Base-by-base conservation (phyloP, 78 protist species). In the Dictyostelium intermedium region DNA sequence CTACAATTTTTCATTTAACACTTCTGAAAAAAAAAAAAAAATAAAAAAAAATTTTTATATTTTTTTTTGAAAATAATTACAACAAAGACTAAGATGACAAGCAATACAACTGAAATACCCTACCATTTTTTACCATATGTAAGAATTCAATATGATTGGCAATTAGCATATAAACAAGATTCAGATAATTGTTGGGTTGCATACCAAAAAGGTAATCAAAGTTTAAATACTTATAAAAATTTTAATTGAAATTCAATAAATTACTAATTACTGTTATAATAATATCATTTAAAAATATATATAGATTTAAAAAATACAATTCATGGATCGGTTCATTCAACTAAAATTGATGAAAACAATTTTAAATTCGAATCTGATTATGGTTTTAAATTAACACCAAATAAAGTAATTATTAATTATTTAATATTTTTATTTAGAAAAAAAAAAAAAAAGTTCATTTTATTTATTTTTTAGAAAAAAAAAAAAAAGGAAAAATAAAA, bases 101-200 rank as follows among this genome's bases (percentile, higher is more conserved):
- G 84, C 30, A 79, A 23, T 25, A 47, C 70, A 11, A 79, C 60
- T 6, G 85, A 81, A 34, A 81, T 41, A 56, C 85, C 85, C 30
- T 80, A 80, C 25, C 87, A 70, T 23, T 89, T 80, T 35, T 73
- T 89, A 27, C 69, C 35, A 25, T 60, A 35, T 20, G 69, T 80
- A 63, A 35, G 35, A 14, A 25, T 89, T 30, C 93, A 89, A 89
- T 69, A 89, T 66, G 94, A 89, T 89, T 89, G 94, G 94, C 83
- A 89, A n/a, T 43, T 80, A 4, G 84, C 84, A 25, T 70, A 43
- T 23, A 35, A 80, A 35, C 78, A 72, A 47, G 94, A 89, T 50
- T 27, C 82, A 23, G 94, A 89, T 80, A 79, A 83, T 50, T 89
- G 82, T 66, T 89, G 94, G 94, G 32, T 89, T 25, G 16, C 82